Conservation (phyloP, 177 flowering plant genomes). For the Vitis hybrid region DNA sequence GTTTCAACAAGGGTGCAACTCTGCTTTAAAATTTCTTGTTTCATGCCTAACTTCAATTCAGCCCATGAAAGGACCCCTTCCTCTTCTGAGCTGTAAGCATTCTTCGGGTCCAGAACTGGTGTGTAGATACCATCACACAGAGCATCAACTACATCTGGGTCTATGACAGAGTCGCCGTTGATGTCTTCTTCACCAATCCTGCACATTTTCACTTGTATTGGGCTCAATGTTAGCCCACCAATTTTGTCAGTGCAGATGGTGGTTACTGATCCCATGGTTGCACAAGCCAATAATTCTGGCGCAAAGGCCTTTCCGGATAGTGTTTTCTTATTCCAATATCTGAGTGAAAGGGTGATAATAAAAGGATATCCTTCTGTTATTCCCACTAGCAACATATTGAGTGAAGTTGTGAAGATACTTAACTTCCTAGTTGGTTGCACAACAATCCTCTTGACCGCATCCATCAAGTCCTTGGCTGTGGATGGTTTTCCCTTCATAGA, state of each 20-base stretch:
- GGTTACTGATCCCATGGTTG: constrained; percentile 10
- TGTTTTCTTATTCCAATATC: constrained; percentile 12
- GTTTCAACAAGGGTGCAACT: not conserved
- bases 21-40: not conserved
- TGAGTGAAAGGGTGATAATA: constrained; percentile 3
- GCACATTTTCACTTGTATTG: constrained; percentile 3
- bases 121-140: constrained; percentile 14
- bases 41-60: constrained; percentile 3
- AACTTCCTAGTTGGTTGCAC: constrained; percentile 4
- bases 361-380: constrained; percentile 16
- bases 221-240: constrained; percentile 2
- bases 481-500: constrained; percentile 10
- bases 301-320: constrained; percentile 5
- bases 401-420: constrained; percentile 5
- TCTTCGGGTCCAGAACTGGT: not conserved
- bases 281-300: constrained; percentile 8
- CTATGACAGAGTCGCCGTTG: not conserved
- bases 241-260: constrained; percentile 20
- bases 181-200: constrained; percentile 10
- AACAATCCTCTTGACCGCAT: constrained; percentile 2
- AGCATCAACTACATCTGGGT: constrained; percentile 5
- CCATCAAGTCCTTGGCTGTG: not conserved
- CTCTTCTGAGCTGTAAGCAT: not conserved
- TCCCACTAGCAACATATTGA: constrained; percentile 9
- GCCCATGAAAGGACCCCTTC: constrained; percentile 10